Percentiles rank a stretch among this genome's conserved stretches.
These are phyloP conservation scores for Chalaropsis ovoidea DNA, from an alignment of 2,329 filamentous ascomycete genomes.

Conservation along the genomic window DNA sequence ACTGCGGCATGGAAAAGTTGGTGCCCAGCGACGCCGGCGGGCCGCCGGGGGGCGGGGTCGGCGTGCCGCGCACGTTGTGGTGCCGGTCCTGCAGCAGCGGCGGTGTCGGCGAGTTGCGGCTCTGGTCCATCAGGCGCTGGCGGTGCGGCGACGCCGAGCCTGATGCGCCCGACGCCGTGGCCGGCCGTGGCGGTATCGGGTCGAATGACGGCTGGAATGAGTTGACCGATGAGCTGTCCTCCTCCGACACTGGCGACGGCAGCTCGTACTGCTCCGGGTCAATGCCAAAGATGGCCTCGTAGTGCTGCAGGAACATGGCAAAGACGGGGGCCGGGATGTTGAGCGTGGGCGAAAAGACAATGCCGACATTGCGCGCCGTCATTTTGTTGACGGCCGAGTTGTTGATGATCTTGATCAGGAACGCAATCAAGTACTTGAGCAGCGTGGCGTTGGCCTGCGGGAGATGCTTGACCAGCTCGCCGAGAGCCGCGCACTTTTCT, in stretches of 20 bases:
- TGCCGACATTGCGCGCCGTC: constrained; percentile 94
- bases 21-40: constrained; percentile 27
- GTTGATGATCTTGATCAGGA: constrained; percentile 85
- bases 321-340: constrained; percentile 95
- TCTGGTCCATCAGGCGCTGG: constrained; percentile 37
- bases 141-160: constrained; percentile 42
- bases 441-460: constrained; percentile 72
- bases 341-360: constrained; percentile 93
- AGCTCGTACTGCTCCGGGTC: constrained; percentile 55
- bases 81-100: constrained; percentile 36
- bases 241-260: constrained; percentile 37
- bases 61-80: constrained; percentile 33
- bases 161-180: constrained; percentile 40
- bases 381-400: constrained; percentile 91
- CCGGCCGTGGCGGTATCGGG: constrained; percentile 37
- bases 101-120: constrained; percentile 41
- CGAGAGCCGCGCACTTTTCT: constrained; percentile 68
- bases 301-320: constrained; percentile 86
- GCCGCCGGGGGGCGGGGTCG: constrained; percentile 34
- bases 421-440: constrained; percentile 73
- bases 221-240: constrained; percentile 29
- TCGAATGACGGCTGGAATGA: constrained; percentile 22
- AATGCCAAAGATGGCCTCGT: constrained; percentile 70
- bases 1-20: constrained; percentile 25
- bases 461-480: constrained; percentile 66